Base-by-base conservation (phyloP, 768 basidiomycete species). In the Suillus variegatus region DNA sequence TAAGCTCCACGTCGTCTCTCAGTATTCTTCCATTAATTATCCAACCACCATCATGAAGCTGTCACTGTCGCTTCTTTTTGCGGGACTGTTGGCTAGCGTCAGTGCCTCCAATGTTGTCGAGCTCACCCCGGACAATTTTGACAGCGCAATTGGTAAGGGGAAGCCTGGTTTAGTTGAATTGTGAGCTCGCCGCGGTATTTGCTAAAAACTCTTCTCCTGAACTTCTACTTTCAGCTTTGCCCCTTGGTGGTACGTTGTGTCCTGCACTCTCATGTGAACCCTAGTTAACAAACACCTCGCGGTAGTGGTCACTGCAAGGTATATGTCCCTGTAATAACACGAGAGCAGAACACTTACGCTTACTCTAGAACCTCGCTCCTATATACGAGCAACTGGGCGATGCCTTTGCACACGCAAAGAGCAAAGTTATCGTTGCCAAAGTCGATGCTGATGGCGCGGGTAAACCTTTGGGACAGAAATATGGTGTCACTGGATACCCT, bases 371-470 rank as follows among this genome's bases (percentile, higher is more conserved):
- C 79, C 90, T 97, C 66, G 95, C 94, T 0, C 95, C 96, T 4
- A 77, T 80, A 0, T 98, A 93, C 69, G 95, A 97, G 75, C 84
- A 96, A 74, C 86, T 98, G 35, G 95, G 89, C 36, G 92, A 97
- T 71, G 91, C 91, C n/a, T 98, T 88, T 73, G 78, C 85, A 4
- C 85, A 90, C 62, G 86, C 84, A 61, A 90, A 90, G 67, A 89
- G 94, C 73, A 93, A 92, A 74, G 91, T 98, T 25, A 71, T 93
- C 60, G 86, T 98, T 69, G 95, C 94, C 62, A 97, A 97, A 74
- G 89, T 96, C 13, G 95, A 98, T 69, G 95, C 95, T 1, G 95
- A 98, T 73, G 94, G 94, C 60, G 89, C 75, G 49, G 95, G 95
- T 60, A 89, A 88, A 70, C 82, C 88, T 3, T 73, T 95, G 49